phyloP scores from a whole-genome alignment of 306 rosid genomes.

The Malus orientalis region DNA sequence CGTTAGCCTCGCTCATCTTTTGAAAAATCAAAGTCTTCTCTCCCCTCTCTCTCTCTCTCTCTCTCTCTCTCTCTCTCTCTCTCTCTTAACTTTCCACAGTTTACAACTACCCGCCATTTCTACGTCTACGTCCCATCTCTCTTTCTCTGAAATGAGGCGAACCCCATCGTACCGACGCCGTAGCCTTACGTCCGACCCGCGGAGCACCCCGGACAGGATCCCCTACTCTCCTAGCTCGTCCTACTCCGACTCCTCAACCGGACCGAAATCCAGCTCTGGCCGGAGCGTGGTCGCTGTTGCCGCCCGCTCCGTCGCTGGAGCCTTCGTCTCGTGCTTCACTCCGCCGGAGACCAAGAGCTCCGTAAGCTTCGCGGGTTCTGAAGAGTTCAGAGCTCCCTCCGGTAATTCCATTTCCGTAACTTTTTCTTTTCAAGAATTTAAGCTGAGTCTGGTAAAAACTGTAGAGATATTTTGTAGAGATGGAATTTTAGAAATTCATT shows the following conservation, averaged over 20 bases:
- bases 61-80: neutral
- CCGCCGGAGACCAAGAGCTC: slow-evolving; percentile 57
- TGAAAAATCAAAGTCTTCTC: slow-evolving; percentile 12
- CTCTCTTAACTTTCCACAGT: neutral
- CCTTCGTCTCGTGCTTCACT: slow-evolving; percentile 56
- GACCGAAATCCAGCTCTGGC: slow-evolving; percentile 21
- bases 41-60: too few relatives aligned
- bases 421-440: neutral
- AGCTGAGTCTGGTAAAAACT: neutral
- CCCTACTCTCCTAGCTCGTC: slow-evolving; percentile 28
- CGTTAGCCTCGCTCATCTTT: neutral
- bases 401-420: slow-evolving; percentile 19
- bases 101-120: slow-evolving; percentile 22
- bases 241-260: slow-evolving; percentile 28
- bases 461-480: neutral
- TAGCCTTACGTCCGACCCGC: slow-evolving; percentile 20
- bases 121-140: neutral
- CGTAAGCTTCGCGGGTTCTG: slow-evolving; percentile 31
- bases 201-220: slow-evolving; percentile 21
- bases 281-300: slow-evolving; percentile 36
- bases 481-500: neutral
- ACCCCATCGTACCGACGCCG: slow-evolving; percentile 14
- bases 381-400: slow-evolving; percentile 40
- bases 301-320: slow-evolving; percentile 51
- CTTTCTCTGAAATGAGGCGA: slow-evolving; percentile 17